phyloP scores from a whole-genome alignment of 176 grass and related monocot genomes.

The Carex parvula region DNA sequence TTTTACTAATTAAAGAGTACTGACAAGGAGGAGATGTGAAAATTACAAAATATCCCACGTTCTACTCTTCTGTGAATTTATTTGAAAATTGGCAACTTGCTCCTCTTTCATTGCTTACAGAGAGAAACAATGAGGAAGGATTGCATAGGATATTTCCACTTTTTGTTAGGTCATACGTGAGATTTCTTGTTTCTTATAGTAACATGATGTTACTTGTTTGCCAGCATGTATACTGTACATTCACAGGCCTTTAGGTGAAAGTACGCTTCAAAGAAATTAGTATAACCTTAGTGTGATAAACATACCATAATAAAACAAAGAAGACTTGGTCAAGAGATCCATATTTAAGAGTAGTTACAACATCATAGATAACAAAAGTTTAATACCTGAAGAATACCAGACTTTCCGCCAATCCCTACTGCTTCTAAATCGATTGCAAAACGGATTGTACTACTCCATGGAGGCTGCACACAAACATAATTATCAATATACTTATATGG shows the following conservation, averaged over 20 bases:
- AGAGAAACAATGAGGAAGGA: neutral
- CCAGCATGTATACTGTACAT: too few relatives aligned
- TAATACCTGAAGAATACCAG: slow-evolving; percentile 72
- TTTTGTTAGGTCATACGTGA: neutral
- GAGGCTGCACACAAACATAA: slow-evolving; percentile 55
- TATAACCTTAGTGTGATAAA: slow-evolving; percentile 95
- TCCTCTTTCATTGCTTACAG: neutral
- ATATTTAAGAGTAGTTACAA: slow-evolving; percentile 12
- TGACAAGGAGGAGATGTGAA: too few relatives aligned
- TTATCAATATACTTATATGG: neutral
- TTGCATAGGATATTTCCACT: neutral
- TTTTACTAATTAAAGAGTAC: too few relatives aligned
- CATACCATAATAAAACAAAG: slow-evolving; percentile 13
- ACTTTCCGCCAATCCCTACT: slow-evolving; percentile 84
- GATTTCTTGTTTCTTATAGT: neutral
- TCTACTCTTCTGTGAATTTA: neutral
- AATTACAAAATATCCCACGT: neutral
- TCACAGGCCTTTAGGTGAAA: too few relatives aligned
- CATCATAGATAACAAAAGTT: slow-evolving; percentile 12
- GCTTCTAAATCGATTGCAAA: slow-evolving; percentile 94
- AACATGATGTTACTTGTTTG: too few relatives aligned
- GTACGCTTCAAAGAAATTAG: neutral
- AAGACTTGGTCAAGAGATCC: slow-evolving; percentile 9
- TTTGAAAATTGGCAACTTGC: neutral
- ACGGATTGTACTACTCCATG: slow-evolving; percentile 57